These are phyloP conservation scores for Yamadazyma pseudoaaseri DNA, from an alignment of 1,139 yeast species.

Conservation along the genomic window DNA sequence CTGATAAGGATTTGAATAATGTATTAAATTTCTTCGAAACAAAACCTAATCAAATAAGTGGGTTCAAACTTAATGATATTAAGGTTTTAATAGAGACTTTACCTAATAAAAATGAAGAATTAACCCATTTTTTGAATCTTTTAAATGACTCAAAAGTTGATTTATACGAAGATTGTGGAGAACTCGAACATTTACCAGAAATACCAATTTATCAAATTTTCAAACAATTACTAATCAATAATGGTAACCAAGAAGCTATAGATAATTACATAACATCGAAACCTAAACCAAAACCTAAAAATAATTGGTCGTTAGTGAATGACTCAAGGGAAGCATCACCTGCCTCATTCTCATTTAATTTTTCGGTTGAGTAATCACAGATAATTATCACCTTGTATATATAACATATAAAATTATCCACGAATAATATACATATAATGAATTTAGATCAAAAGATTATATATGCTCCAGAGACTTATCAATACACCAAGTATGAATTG, in stretches of 20 bases:
- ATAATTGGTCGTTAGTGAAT: constrained; percentile 17
- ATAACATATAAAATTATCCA: no score
- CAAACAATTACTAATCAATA: constrained; percentile 38
- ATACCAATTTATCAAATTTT: constrained; percentile 63
- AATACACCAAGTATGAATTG: constrained; percentile 70
- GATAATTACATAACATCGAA: constrained; percentile 22
- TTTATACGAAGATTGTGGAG: constrained; percentile 46
- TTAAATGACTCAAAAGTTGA: constrained; percentile 14
- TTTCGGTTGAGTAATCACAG: constrained; percentile 9
- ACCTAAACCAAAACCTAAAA: constrained; percentile 19
- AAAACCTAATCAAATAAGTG: constrained; percentile 72
- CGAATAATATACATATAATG: no score
- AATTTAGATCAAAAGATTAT: constrained; percentile 22
- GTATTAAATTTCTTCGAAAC: constrained; percentile 68
- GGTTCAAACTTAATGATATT: constrained; percentile 63
- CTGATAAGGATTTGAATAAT: constrained; percentile 53
- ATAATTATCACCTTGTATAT: not conserved
- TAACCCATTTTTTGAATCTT: constrained; percentile 5
- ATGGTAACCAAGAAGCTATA: constrained; percentile 33
- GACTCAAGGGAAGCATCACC: constrained; percentile 7
- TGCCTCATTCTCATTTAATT: constrained; percentile 15
- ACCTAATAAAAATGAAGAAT: constrained; percentile 13
- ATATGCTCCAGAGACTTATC: constrained; percentile 87
- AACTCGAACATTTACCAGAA: constrained; percentile 32
- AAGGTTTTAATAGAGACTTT: constrained; percentile 33